Evolutionary conservation across 2,329 filamentous ascomycete species (phyloP).

Genomic region (Talaromyces atroroseus): DNA sequence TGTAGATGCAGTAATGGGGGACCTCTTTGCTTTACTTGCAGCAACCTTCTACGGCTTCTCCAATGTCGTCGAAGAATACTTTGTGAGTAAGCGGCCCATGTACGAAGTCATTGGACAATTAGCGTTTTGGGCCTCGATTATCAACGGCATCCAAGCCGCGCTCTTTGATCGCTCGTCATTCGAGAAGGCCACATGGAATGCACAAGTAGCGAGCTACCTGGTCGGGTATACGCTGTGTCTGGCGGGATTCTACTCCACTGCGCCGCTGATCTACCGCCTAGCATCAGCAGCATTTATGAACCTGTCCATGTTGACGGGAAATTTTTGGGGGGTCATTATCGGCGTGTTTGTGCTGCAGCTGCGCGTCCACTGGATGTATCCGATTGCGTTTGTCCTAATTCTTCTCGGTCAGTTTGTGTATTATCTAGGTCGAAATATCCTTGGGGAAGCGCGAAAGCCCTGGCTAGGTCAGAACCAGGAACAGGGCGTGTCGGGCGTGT

Average conservation of each 20-base stretch:
- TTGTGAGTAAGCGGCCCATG: constrained; percentile 77
- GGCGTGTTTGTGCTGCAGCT: constrained; percentile 80
- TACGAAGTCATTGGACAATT: constrained; percentile 94
- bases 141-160: constrained; percentile 84
- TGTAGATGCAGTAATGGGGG: constrained; percentile 72
- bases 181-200: constrained; percentile 58
- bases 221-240: constrained; percentile 85
- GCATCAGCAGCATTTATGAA: constrained; percentile 93
- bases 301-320: constrained; percentile 85
- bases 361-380: constrained; percentile 82
- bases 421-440: constrained; percentile 72
- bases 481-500: constrained; percentile 69
- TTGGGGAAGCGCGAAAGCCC: constrained; percentile 89
- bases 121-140: constrained; percentile 78
- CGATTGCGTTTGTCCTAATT: constrained; percentile 90
- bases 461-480: constrained; percentile 90
- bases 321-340: constrained; percentile 96
- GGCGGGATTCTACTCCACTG: constrained; percentile 78
- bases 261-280: constrained; percentile 83
- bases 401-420: constrained; percentile 80
- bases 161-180: constrained; percentile 85
- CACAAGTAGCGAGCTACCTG: constrained; percentile 70
- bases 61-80: constrained; percentile 92
- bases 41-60: constrained; percentile 85
- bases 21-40: constrained; percentile 83